These are phyloP conservation scores for Neurospora discreta DNA, from an alignment of 495 filamentous ascomycete genomes.

Conservation along the genomic window DNA sequence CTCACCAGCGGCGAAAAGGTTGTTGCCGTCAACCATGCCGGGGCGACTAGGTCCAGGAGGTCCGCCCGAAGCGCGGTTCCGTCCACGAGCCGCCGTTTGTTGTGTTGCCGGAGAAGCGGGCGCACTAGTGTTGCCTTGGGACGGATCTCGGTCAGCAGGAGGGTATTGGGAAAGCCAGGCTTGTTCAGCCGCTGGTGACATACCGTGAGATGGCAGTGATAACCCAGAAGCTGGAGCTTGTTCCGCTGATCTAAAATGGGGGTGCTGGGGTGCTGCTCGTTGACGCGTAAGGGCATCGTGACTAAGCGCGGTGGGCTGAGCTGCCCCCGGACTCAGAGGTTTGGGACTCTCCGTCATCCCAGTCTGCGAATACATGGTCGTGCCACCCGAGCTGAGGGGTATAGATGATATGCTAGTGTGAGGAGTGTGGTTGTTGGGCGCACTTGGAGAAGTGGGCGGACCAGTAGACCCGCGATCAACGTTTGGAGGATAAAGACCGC, in stretches of 20 bases:
- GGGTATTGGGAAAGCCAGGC: conserved; percentile 32
- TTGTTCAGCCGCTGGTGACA: conserved; percentile 19
- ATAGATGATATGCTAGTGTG: conserved; percentile 38
- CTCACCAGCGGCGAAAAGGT: conserved; percentile 31
- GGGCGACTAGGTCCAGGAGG: conserved; percentile 12
- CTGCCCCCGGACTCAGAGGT: conserved; percentile 65
- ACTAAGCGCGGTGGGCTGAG: conserved; percentile 47
- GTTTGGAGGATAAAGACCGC: conserved; percentile 52
- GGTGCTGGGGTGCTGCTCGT: conserved; percentile 55
- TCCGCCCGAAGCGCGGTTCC: conserved; percentile 14
- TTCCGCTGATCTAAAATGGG: conserved; percentile 38
- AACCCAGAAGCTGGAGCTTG: conserved; percentile 20
- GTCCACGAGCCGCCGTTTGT: conserved; percentile 16
- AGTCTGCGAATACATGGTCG: conserved; percentile 56
- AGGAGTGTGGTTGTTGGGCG: conserved; percentile 32
- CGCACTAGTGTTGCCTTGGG: conserved; percentile 28
- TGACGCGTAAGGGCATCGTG: conserved; percentile 47
- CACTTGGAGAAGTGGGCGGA: conserved; percentile 39
- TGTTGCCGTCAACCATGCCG: conserved; percentile 28
- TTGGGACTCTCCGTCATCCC: conserved; percentile 80
- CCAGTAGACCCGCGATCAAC: conserved; percentile 39
- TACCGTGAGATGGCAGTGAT: conserved; percentile 29
- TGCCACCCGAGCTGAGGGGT: conserved; percentile 34
- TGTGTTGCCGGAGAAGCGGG: conserved; percentile 9
- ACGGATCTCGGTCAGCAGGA: conserved; percentile 37